Base-by-base conservation (phyloP, 495 filamentous ascomycete genomes). In the Aspergillus campestris region DNA sequence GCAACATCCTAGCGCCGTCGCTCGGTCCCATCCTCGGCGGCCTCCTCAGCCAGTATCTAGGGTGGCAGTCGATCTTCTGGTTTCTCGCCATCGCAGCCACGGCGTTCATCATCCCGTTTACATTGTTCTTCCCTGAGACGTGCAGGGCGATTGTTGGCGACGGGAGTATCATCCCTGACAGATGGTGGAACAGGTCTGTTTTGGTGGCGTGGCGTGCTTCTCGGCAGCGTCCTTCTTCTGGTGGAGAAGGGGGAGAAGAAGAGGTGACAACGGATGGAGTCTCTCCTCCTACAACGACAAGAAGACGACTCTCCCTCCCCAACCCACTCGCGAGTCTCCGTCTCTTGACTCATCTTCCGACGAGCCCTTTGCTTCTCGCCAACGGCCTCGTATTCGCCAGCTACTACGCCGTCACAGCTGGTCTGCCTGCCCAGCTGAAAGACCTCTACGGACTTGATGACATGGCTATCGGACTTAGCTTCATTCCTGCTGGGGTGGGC, bases 11-110 rank as follows among this genome's bases (percentile, higher is more conserved):
- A 11, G 67, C 60, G 0, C 61, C 64, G 0, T 63, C 55, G 0
- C 13, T 85, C 0, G 79, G 78, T 1, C 82, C 82, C 0, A 71
- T 85, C 0, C 65, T 87, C 5, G 85, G 83, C 0, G 84, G 83
- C 0, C 33, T 83, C 0, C 61, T 88, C 6, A 66, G 75, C 7
- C 66, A 83, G 45, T 81, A 78, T 39, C 61, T 82, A 2, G 84
- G 82, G 0, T 89, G 86, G 86, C 59, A 74, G 18, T 71, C 75
- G 14, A 82, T 86, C 32, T 92, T 90, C 57, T 89, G 84, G 84
- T 83, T 89, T 51, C 69, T 86, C 7, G 67, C 72, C 31, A 81
- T 86, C 34, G 49, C 77, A 24, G 65, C 73, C 7, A 71, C 59
- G 0, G 58, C 62, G 0, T 65, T 62, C 35, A 57, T 67, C 31